These are phyloP conservation scores for Annulohypoxylon moriforme DNA, from an alignment of 495 filamentous ascomycete genomes.

Conservation along the genomic window DNA sequence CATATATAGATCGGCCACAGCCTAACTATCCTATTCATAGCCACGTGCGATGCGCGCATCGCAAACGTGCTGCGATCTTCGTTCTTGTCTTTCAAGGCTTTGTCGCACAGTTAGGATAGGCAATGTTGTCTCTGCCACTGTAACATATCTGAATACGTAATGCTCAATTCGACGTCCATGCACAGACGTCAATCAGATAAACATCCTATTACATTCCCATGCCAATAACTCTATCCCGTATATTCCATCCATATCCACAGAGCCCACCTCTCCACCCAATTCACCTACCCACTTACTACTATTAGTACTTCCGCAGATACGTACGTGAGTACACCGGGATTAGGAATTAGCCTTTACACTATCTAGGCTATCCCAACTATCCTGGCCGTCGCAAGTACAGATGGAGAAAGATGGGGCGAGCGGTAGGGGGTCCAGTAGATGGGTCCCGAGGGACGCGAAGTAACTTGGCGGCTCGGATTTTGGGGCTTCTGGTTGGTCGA, in stretches of 20 bases:
- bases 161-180: neutral
- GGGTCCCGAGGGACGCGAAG: neutral
- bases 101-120: neutral
- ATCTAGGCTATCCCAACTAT: too few relatives aligned
- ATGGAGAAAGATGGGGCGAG: neutral
- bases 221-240: neutral
- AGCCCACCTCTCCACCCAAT: too few relatives aligned
- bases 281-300: too few relatives aligned
- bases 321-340: neutral
- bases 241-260: neutral
- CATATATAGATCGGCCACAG: neutral
- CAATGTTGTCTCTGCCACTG: neutral
- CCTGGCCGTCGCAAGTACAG: neutral
- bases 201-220: neutral
- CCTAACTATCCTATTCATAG: neutral
- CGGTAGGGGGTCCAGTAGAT: neutral
- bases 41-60: neutral
- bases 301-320: neutral
- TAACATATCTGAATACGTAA: neutral
- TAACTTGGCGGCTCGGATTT: neutral
- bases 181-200: neutral
- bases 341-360: neutral
- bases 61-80: neutral
- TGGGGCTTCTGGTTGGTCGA: neutral
- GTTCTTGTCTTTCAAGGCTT: neutral